Evolutionary conservation across 257 asterid species (phyloP).

Genomic region (Phtheirospermum japonicum): DNA sequence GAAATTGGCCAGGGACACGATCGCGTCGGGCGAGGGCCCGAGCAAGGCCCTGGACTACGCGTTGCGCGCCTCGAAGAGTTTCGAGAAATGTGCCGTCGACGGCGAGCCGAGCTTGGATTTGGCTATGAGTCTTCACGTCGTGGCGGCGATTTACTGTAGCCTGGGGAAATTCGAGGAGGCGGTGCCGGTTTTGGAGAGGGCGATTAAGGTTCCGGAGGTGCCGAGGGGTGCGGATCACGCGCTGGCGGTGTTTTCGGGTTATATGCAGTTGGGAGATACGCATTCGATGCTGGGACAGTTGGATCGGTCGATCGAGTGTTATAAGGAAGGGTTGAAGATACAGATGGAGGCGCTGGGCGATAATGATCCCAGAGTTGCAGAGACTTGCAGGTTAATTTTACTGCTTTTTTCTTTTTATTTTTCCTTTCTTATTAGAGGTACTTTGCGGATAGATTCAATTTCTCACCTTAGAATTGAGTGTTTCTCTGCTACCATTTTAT

Average conservation of each 20-base stretch:
- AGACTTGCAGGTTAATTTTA: conserved; percentile 75
- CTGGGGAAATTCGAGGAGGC: conserved; percentile 91
- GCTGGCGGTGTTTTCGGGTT: conserved; percentile 86
- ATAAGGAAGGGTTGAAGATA: conserved; percentile 79
- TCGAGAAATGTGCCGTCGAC: conserved; percentile 72
- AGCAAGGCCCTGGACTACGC: conserved; percentile 84
- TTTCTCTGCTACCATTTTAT: background rate
- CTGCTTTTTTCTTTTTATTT: background rate
- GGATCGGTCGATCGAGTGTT: conserved; percentile 85
- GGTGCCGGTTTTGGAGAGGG: conserved; percentile 84
- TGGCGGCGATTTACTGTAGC: conserved; percentile 98
- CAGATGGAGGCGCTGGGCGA: conserved; percentile 96
- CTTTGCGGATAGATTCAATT: background rate
- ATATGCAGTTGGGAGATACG: conserved; percentile 96
- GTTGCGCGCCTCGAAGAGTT: conserved; percentile 74
- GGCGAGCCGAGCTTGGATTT: conserved; percentile 86
- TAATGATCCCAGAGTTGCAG: conserved; percentile 89
- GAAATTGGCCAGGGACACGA: conserved; percentile 86
- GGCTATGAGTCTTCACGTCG: conserved; percentile 94
- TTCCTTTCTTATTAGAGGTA: background rate
- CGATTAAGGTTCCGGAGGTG: conserved; percentile 79
- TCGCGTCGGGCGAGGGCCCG: conserved; percentile 92
- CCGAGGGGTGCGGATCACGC: conserved; percentile 94
- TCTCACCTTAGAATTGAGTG: background rate
- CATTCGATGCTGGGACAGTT: conserved; percentile 96